Percentiles rank a stretch among this genome's conserved stretches.
Conservation (phyloP, 805 yeast genomes). For the Deakozyma indianensis region DNA sequence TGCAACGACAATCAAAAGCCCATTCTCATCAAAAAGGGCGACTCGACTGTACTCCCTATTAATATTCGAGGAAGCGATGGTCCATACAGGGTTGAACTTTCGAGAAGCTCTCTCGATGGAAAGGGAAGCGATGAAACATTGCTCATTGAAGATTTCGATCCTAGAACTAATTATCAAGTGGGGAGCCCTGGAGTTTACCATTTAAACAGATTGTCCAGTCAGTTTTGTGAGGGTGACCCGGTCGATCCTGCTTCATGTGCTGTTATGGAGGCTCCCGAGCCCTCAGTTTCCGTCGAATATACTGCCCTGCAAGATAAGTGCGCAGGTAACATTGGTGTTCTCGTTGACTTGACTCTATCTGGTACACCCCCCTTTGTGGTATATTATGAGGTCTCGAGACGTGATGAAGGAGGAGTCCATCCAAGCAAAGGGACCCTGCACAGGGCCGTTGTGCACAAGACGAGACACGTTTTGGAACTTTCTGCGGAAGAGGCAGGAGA, state of each 20-base stretch:
- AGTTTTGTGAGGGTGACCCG: constrained; percentile 53
- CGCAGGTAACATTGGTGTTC: constrained; percentile 81
- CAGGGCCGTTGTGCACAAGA: constrained; percentile 12
- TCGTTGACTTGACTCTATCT: constrained; percentile 47
- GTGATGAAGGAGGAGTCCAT: constrained; percentile 16
- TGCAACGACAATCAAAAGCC: constrained; percentile 19
- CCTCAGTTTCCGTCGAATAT: constrained; percentile 29
- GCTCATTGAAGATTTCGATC: not conserved
- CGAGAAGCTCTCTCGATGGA: constrained; percentile 19
- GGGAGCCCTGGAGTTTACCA: constrained; percentile 50
- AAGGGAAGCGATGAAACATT: constrained; percentile 1
- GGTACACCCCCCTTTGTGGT: constrained; percentile 79
- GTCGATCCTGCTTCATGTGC: constrained; percentile 38
- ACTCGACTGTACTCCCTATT: constrained; percentile 11
- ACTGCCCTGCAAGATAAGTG: constrained; percentile 69
- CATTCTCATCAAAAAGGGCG: constrained; percentile 16
- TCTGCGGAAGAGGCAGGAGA: constrained; percentile 72
- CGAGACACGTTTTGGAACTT: constrained; percentile 46
- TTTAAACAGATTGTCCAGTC: constrained; percentile 39
- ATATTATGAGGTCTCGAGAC: constrained; percentile 36
- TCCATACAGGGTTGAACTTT: constrained; percentile 31
- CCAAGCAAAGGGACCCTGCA: constrained; percentile 17
- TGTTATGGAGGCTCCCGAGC: constrained; percentile 45
- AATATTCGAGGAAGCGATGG: constrained; percentile 16
- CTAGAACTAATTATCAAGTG: not conserved